A percentile compares a stretch with the other conserved stretches of the same genome.
phyloP scores from a whole-genome alignment of 768 basidiomycete genomes.

The Russula lepida region DNA sequence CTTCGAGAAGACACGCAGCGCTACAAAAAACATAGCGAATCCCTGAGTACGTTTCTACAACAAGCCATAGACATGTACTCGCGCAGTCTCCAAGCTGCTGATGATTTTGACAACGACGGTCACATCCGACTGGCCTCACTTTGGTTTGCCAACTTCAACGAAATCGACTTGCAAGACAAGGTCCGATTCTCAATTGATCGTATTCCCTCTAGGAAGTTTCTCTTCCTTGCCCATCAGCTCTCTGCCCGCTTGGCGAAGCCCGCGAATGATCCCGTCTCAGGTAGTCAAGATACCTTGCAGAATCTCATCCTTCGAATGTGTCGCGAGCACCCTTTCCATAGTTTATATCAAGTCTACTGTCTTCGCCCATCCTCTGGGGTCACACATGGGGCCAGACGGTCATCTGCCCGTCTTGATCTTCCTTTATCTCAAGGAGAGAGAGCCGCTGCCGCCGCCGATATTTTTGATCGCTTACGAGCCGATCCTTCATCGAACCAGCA shows the following conservation, averaged over 20 bases:
- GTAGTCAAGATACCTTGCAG: slow-evolving; percentile 54
- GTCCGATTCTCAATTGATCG: slow-evolving; percentile 41
- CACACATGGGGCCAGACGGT: slow-evolving; percentile 30
- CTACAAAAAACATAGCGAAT: slow-evolving; percentile 33
- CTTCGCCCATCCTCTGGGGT: slow-evolving; percentile 36
- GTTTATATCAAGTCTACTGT: slow-evolving; percentile 82
- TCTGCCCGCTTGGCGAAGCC: slow-evolving; percentile 72
- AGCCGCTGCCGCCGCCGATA: slow-evolving; percentile 50
- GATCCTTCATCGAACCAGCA: slow-evolving; percentile 34
- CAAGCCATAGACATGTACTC: slow-evolving; percentile 85
- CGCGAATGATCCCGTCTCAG: slow-evolving; percentile 24
- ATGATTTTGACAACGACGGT: slow-evolving; percentile 66
- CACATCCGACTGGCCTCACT: slow-evolving; percentile 79
- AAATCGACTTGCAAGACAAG: slow-evolving; percentile 37
- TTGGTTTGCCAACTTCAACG: slow-evolving; percentile 85
- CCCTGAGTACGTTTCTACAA: slow-evolving; percentile 54
- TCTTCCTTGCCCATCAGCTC: slow-evolving; percentile 89
- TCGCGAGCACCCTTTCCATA: slow-evolving; percentile 89
- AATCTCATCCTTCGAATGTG: slow-evolving; percentile 67
- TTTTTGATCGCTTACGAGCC: slow-evolving; percentile 47
- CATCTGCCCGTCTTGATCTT: slow-evolving; percentile 38
- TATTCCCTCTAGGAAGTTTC: slow-evolving; percentile 81
- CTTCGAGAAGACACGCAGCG: slow-evolving; percentile 47
- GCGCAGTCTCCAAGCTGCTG: slow-evolving; percentile 57
- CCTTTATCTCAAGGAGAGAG: slow-evolving; percentile 49